Evolutionary conservation across 2,329 filamentous ascomycete species (phyloP), one percentile per base, ranked within the genome.

Genomic region (Xylaria sp.): DNA sequence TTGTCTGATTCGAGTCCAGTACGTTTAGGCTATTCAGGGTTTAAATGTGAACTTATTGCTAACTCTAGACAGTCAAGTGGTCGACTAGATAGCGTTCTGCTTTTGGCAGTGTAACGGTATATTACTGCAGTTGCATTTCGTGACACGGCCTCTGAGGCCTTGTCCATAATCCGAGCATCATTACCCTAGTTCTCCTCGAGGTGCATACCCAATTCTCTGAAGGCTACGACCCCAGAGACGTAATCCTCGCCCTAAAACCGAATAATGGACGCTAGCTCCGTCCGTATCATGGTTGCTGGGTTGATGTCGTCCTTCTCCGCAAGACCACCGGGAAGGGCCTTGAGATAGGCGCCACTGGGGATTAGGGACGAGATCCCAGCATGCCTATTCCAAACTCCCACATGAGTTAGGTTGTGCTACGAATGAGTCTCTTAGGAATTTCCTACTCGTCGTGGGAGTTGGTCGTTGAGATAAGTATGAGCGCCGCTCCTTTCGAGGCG

Each of bases 361-460:
- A 84, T 73, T 17, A 84, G 74, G 33, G 75, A 79, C 0, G 87
- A 87, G 2, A 89, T 73, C 83, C 85, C 88, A 65, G 89, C 87
- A 7, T 84, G 79, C 15, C 74, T 77, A 65, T 86, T 87, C 87
- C 87, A 90, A 17, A 72, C 66, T 0, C 86, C 86, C 22, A 73
- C 3, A 1, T 56, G 7, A 1, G 33, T 63, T 11, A 76, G 0
- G 78, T 77, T n/a, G n/a, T n/a, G n/a, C n/a, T n/a, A n/a, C n/a
- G n/a, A n/a, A n/a, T n/a, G n/a, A n/a, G n/a, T n/a, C n/a, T n/a
- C n/a, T n/a, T n/a, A n/a, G n/a, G n/a, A n/a, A n/a, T n/a, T n/a
- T n/a, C n/a, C n/a, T n/a, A n/a, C n/a, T n/a, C n/a, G n/a, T n/a
- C n/a, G n/a, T n/a, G n/a, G n/a, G n/a, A n/a, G 39, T 76, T 76